Percentiles rank a stretch among this genome's conserved stretches.
These are phyloP conservation scores for Tricholoma matsutake DNA, from an alignment of 768 basidiomycete species.

Conservation along the genomic window DNA sequence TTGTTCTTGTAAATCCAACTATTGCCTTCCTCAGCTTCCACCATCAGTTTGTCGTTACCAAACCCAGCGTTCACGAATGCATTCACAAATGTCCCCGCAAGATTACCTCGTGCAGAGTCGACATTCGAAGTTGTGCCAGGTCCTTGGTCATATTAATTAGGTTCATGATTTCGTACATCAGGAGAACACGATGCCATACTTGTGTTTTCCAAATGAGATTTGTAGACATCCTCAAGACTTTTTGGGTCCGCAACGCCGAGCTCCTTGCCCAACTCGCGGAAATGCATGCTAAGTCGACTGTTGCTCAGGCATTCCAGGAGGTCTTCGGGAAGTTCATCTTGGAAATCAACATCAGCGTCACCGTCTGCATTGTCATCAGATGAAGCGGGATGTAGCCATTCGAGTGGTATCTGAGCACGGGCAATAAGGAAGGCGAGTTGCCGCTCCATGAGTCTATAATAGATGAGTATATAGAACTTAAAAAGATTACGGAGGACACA, in stretches of 20 bases:
- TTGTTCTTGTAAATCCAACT: conserved; percentile 99
- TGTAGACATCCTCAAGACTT: conserved; percentile 96
- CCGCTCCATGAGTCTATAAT: conserved; percentile 76
- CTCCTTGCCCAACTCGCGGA: conserved; percentile 92
- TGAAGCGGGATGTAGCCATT: conserved; percentile 72
- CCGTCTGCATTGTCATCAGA: conserved; percentile 48
- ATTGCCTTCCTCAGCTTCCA: conserved; percentile 91
- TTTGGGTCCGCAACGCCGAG: conserved; percentile 87
- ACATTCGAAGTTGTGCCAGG: conserved; percentile 69
- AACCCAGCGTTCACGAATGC: conserved; percentile 99
- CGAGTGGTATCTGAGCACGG: conserved; percentile 84
- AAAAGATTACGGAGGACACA: conserved; percentile 26
- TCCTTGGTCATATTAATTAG: conserved; percentile 35
- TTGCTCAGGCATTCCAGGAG: conserved; percentile 86
- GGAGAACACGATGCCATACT: conserved; percentile 42
- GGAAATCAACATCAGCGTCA: conserved; percentile 52
- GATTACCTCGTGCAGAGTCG: conserved; percentile 90
- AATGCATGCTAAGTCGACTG: conserved; percentile 75
- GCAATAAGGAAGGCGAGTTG: conserved; percentile 94
- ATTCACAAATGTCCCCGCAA: conserved; percentile 97
- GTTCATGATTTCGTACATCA: background rate
- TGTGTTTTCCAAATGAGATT: conserved; percentile 89
- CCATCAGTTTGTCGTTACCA: conserved; percentile 98
- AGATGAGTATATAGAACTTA: conserved; percentile 1
- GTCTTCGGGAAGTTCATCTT: conserved; percentile 73